Evolutionary conservation across 306 rosid genomes (phyloP).

Genomic region (Argentina anserina): DNA sequence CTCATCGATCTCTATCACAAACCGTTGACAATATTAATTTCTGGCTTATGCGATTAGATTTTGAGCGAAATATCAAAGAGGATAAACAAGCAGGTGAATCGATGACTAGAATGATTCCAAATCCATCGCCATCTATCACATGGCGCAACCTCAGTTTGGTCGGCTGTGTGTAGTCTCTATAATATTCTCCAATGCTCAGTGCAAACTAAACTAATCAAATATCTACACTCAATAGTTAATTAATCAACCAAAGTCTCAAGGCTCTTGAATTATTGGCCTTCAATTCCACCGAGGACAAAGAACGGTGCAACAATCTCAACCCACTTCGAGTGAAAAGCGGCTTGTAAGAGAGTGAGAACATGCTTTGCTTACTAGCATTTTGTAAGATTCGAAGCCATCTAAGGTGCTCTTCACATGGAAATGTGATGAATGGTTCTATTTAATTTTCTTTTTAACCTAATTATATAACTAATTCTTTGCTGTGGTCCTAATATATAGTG

Average conservation of each 20-base stretch:
- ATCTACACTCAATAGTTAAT: slow-evolving; percentile 23
- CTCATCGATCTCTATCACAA: slow-evolving; percentile 8
- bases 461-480: neutral
- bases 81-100: slow-evolving; percentile 37
- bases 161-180: slow-evolving; percentile 48
- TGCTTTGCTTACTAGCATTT: slow-evolving; percentile 38
- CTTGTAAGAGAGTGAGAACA: slow-evolving; percentile 61
- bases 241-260: slow-evolving; percentile 25
- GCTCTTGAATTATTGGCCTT: slow-evolving; percentile 48
- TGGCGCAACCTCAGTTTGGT: slow-evolving; percentile 63
- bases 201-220: slow-evolving; percentile 24
- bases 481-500: slow-evolving; percentile 51
- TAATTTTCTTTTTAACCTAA: neutral
- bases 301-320: slow-evolving; percentile 62
- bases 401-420: slow-evolving; percentile 78
- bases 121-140: slow-evolving; percentile 71
- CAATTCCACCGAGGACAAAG: slow-evolving; percentile 54
- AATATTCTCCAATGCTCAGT: slow-evolving; percentile 42
- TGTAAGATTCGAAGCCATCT: slow-evolving; percentile 61
- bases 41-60: slow-evolving; percentile 17
- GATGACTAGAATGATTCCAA: slow-evolving; percentile 68
- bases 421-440: neutral
- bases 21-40: slow-evolving; percentile 51
- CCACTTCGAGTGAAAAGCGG: slow-evolving; percentile 67
- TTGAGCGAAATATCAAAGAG: slow-evolving; percentile 9